Conservation (phyloP, 495 filamentous ascomycete genomes). For the Tricharina praecox region DNA sequence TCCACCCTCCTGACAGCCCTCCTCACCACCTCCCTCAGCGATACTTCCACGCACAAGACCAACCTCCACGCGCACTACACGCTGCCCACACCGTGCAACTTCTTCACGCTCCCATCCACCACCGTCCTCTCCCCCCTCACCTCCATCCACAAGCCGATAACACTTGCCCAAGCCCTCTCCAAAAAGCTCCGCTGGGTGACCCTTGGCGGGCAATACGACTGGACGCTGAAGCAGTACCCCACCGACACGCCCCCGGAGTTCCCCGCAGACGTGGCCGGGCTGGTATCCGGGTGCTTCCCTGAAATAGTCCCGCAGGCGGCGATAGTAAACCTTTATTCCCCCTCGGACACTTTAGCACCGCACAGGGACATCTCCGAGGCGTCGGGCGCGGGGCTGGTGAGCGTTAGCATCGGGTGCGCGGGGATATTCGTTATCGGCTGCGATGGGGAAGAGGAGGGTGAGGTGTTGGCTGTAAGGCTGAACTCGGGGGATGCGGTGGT, state of each 20-base stretch:
- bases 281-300: neutral
- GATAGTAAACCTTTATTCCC: slow-evolving; percentile 78
- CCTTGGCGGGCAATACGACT: slow-evolving; percentile 85
- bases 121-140: slow-evolving; percentile 44
- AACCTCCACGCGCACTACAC: slow-evolving; percentile 42
- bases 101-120: slow-evolving; percentile 32
- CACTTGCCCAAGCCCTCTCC: slow-evolving; percentile 45
- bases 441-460: slow-evolving; percentile 10
- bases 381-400: slow-evolving; percentile 55
- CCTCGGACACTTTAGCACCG: slow-evolving; percentile 70
- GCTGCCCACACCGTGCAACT: slow-evolving; percentile 33
- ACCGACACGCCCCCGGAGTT: slow-evolving; percentile 18
- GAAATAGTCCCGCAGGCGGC: slow-evolving; percentile 59
- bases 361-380: slow-evolving; percentile 84
- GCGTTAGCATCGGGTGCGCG: slow-evolving; percentile 76
- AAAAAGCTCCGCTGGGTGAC: slow-evolving; percentile 84
- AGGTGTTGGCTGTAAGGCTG: slow-evolving; percentile 46
- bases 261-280: slow-evolving; percentile 34
- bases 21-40: slow-evolving; percentile 32
- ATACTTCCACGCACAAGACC: slow-evolving; percentile 28
- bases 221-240: slow-evolving; percentile 72
- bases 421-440: slow-evolving; percentile 55
- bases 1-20: slow-evolving; percentile 21
- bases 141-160: slow-evolving; percentile 52
- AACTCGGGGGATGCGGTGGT: slow-evolving; percentile 68